Evolutionary conservation across 345 rosid species (phyloP), one percentile per base, ranked within the genome.

Genomic region (Boechera retrofracta): DNA sequence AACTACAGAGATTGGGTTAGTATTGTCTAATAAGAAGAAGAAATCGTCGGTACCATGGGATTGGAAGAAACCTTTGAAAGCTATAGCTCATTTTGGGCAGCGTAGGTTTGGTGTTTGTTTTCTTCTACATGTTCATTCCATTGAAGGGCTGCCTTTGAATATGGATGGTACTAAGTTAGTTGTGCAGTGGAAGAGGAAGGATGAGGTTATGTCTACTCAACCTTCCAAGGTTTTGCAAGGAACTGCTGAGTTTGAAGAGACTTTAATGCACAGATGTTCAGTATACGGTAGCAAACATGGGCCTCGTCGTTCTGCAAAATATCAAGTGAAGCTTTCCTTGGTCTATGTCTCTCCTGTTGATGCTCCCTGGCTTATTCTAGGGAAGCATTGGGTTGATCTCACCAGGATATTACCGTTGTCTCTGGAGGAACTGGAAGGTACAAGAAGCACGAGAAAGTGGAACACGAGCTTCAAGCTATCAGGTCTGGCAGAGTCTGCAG

Each of bases 61-160:
- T 58, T 93, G 96, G 96, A 93, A 89, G 92, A 93, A 86, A 33
- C 88, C 97, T 11, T 76, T 89, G 59, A 89, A 88, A 79, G 92
- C 91, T n/a, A 80, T 93, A 72, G 78, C 88, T 48, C 90, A 88
- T 81, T 80, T 88, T 44, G 64, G 89, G 70, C 75, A 71, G 62
- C 86, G 84, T 41, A 82, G 83, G 77, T 88, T 87, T 71, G 81
- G 84, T 74, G 72, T 91, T 69, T 88, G 82, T 77, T 93, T 91
- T 83, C 85, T 73, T 73, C 84, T 91, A 77, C 91, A 89, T 49
- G 94, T 86, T 75, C 97, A 89, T 78, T 88, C 94, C 0, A 84
- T 94, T 18, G 87, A 91, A 84, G 97, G 90, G 24, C 41, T 94
- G 68, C 91, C 94, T 36, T 74, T 72, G 2, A 74, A 59, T 78